phyloP scores from a whole-genome alignment of 2,329 filamentous ascomycete genomes.

The Talaromyces verruculosus region DNA sequence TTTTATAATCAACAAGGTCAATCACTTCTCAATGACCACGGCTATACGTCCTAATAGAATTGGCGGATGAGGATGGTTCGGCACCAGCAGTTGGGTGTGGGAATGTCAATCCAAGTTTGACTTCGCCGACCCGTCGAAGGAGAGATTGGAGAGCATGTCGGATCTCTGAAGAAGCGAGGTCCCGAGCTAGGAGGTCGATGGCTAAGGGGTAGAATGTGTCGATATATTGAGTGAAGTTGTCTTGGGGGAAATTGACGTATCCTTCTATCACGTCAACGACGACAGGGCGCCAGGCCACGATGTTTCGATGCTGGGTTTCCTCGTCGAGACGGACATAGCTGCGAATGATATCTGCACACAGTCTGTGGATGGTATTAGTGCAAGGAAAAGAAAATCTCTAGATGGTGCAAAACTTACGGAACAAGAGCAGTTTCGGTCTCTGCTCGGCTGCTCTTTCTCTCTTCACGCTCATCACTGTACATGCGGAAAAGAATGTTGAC shows the following conservation, averaged over 20 bases:
- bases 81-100: neutral
- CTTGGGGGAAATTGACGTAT: constrained; percentile 76
- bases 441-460: constrained; percentile 72
- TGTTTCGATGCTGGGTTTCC: constrained; percentile 95
- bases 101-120: constrained; percentile 54
- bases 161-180: constrained; percentile 71
- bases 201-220: constrained; percentile 81
- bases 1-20: constrained; percentile 3
- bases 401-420: constrained; percentile 53
- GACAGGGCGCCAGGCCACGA: constrained; percentile 93
- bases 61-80: constrained; percentile 22
- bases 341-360: constrained; percentile 91
- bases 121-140: constrained; percentile 79
- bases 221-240: constrained; percentile 77
- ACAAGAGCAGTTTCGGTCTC: constrained; percentile 91
- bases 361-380: constrained; percentile 40
- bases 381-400: neutral
- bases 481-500: constrained; percentile 94
- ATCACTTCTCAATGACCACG: constrained; percentile 26
- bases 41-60: constrained; percentile 32
- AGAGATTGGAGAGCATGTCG: constrained; percentile 74
- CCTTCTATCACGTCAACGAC: constrained; percentile 96
- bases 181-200: constrained; percentile 78
- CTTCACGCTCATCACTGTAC: constrained; percentile 86
- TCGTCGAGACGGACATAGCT: constrained; percentile 86